Percentiles rank a stretch among this genome's conserved stretches.
Conservation (phyloP, 371 early-diverging fungal genomes). For the Syncephalastrum contaminatum region DNA sequence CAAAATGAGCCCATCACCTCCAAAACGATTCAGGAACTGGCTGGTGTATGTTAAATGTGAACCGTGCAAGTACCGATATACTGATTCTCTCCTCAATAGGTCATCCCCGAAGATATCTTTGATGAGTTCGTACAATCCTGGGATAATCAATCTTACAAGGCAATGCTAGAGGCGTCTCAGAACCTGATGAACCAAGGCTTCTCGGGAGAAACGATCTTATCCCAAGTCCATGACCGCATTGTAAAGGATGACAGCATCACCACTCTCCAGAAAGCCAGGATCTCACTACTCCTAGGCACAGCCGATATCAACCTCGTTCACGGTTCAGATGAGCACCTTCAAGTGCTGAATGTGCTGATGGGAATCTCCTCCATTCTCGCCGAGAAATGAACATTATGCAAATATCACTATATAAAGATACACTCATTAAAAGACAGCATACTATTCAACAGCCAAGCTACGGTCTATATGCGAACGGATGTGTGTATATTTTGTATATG, state of each 20-base stretch:
- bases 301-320: conserved; percentile 77
- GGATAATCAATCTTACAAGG: conserved; percentile 30
- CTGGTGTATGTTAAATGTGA: conserved; percentile 59
- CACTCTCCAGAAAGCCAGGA: conserved; percentile 48
- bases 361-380: conserved; percentile 49
- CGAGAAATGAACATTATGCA: conserved; percentile 2
- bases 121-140: conserved; percentile 55
- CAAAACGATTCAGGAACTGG: conserved; percentile 72
- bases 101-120: conserved; percentile 64
- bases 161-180: conserved; percentile 51
- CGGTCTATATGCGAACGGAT: too few species aligned
- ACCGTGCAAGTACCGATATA: neutral
- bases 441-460: too few species aligned
- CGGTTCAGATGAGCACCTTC: conserved; percentile 90
- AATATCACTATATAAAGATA: too few species aligned
- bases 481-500: conserved; percentile 4
- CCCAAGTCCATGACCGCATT: conserved; percentile 70
- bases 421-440: too few species aligned
- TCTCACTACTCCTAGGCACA: conserved; percentile 10
- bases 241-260: conserved; percentile 58
- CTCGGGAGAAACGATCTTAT: conserved; percentile 71
- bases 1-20: conserved; percentile 49
- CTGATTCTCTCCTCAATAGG: conserved; percentile 21
- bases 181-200: conserved; percentile 69
- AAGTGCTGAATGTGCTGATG: conserved; percentile 67